Percentiles rank a stretch among this genome's conserved stretches.
Conservation (phyloP, 129 eudicot genomes). For the Helichrysum umbraculigerum region DNA sequence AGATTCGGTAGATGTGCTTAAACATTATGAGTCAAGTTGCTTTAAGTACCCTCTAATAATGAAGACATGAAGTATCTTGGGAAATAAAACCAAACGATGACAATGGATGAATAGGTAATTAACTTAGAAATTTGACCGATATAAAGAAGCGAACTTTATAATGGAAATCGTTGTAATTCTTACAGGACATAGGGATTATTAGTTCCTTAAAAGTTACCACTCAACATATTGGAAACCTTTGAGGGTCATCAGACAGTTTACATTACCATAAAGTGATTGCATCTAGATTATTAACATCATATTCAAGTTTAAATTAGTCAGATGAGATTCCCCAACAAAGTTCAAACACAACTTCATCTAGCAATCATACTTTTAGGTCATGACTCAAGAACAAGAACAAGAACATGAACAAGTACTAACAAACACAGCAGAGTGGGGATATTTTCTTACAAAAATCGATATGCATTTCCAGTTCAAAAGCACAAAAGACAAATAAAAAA, state of each 20-base stretch:
- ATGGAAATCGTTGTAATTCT: constrained; percentile 5
- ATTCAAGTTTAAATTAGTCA: not conserved
- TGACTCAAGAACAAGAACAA: constrained; percentile 33
- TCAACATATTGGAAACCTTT: constrained; percentile 1
- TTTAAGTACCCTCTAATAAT: not conserved
- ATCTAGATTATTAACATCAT: constrained; percentile 20
- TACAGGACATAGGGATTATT: not conserved
- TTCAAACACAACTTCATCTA: constrained; percentile 16
- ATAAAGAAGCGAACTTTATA: not conserved
- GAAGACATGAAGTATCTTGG: constrained; percentile 5
- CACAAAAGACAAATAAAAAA: constrained; percentile 20
- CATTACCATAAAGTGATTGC: constrained; percentile 32
- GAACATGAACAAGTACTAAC: not conserved
- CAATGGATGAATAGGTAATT: not conserved
- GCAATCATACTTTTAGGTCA: constrained; percentile 34
- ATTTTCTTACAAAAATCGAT: constrained; percentile 20
- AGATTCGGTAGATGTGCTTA: not conserved
- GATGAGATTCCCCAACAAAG: constrained; percentile 17
- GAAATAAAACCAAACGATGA: constrained; percentile 12
- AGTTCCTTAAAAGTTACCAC: constrained; percentile 5
- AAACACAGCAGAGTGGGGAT: constrained; percentile 35
- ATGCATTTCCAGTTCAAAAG: constrained; percentile 38
- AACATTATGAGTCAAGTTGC: not conserved
- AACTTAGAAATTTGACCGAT: not conserved
- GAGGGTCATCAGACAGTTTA: not conserved